Evolutionary conservation across 1,139 yeast species (phyloP).

Genomic region (Debaryomyces nepalensis): DNA sequence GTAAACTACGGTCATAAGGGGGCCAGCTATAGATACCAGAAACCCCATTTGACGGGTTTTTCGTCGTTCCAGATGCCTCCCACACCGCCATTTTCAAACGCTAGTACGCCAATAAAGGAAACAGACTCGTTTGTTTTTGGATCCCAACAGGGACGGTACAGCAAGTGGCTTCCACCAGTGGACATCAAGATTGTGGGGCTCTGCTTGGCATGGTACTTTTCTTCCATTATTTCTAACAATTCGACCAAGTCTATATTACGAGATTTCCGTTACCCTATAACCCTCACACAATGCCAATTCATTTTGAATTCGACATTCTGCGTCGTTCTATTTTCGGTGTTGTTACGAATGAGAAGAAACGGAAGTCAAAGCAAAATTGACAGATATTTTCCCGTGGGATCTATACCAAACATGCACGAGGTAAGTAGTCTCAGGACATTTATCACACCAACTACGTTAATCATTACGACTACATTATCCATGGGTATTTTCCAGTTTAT

Average conservation of each 20-base stretch:
- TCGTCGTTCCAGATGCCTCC: constrained; percentile 27
- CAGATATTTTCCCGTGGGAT: constrained; percentile 57
- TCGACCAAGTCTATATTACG: constrained; percentile 76
- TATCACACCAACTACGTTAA: constrained; percentile 56
- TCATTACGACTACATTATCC: constrained; percentile 75
- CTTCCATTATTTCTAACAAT: constrained; percentile 82
- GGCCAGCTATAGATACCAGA: not conserved
- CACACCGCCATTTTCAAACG: constrained; percentile 43
- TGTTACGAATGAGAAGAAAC: constrained; percentile 27
- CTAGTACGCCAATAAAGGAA: constrained; percentile 35
- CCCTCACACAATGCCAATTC: constrained; percentile 86
- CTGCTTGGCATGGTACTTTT: constrained; percentile 77
- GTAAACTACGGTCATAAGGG: constrained; percentile 15
- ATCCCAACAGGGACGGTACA: constrained; percentile 2
- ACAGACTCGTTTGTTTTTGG: constrained; percentile 1
- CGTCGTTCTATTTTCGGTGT: constrained; percentile 32
- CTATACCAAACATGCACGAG: constrained; percentile 46
- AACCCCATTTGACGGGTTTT: constrained; percentile 6
- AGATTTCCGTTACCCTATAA: constrained; percentile 75
- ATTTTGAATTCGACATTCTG: constrained; percentile 64
- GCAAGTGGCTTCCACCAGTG: constrained; percentile 31
- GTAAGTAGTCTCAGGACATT: constrained; percentile 32
- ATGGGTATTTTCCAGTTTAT: constrained; percentile 92
- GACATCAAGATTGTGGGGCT: constrained; percentile 39
- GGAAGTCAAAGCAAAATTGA: constrained; percentile 15